Percentiles rank a stretch among this genome's conserved stretches.
phyloP scores from a whole-genome alignment of 2,329 filamentous ascomycete species.

The Metarhizium rileyi region DNA sequence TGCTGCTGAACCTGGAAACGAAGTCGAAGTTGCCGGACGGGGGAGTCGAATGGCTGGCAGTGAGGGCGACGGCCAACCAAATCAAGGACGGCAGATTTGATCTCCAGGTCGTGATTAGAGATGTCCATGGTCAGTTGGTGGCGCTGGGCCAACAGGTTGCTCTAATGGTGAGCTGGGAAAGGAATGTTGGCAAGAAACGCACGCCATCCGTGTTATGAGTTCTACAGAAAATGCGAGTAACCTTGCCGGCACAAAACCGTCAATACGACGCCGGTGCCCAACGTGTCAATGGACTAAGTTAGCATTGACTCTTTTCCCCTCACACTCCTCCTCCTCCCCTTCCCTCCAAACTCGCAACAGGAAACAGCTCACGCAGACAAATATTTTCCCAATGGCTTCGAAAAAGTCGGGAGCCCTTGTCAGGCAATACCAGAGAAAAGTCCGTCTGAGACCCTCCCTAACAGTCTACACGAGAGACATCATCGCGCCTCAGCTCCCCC shows the following conservation, averaged over 20 bases:
- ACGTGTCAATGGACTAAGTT: too few species aligned
- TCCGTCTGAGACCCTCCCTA: constrained; percentile 24
- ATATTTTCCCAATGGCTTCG: constrained; percentile 1
- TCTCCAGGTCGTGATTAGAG: constrained; percentile 54
- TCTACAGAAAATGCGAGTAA: too few species aligned
- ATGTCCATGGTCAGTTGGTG: constrained; percentile 26
- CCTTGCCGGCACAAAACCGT: too few species aligned
- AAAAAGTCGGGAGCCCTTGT: constrained; percentile 22
- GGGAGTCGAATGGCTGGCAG: constrained; percentile 63
- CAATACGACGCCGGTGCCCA: too few species aligned
- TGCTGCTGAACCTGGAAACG: constrained; percentile 65
- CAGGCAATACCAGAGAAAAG: constrained; percentile 25
- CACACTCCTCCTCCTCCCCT: too few species aligned
- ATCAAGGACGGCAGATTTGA: constrained; percentile 66
- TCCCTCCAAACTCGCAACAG: neutral
- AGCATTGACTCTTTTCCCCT: too few species aligned
- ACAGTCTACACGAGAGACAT: constrained; percentile 21
- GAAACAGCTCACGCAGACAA: neutral
- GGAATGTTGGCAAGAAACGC: constrained; percentile 7
- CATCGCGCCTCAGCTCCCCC: constrained; percentile 11
- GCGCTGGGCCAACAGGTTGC: constrained; percentile 19
- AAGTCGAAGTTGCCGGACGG: constrained; percentile 60
- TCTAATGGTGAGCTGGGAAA: constrained; percentile 10
- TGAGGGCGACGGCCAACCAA: constrained; percentile 54
- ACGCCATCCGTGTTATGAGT: neutral